phyloP scores from a whole-genome alignment of 1,284 basidiomycete species.

The Leucoagaricus sp. region DNA sequence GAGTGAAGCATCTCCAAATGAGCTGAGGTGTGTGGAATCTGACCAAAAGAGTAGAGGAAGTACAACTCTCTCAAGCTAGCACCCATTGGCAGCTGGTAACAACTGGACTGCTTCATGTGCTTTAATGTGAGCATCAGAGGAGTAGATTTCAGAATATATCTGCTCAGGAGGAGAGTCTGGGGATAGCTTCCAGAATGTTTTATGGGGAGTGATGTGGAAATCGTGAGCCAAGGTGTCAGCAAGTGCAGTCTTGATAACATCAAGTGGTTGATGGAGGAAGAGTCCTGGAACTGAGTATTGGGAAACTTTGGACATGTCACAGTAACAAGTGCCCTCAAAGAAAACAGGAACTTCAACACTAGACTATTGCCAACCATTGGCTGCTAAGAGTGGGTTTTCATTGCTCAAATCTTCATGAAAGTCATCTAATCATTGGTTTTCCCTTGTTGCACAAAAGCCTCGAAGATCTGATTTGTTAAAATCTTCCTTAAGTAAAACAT shows the following conservation, averaged over 20 bases:
- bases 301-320: no score
- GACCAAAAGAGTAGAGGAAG: conserved; percentile 33
- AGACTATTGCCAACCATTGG: no score
- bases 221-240: conserved; percentile 1
- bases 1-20: conserved; percentile 29
- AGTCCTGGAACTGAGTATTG: conserved; percentile 4
- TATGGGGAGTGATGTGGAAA: conserved; percentile 14
- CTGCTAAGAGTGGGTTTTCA: no score
- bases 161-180: neutral
- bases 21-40: conserved; percentile 32
- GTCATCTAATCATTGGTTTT: no score
- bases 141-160: conserved; percentile 6
- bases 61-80: conserved; percentile 24
- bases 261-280: conserved; percentile 8
- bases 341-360: no score
- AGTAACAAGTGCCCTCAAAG: no score
- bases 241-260: conserved; percentile 15
- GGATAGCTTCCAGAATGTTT: conserved; percentile 9
- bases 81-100: neutral
- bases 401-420: no score
- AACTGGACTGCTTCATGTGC: neutral
- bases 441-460: no score
- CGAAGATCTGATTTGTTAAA: conserved; percentile 21
- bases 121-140: conserved; percentile 4
- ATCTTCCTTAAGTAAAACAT: conserved; percentile 23